Evolutionary conservation across 352 stramenopile genomes (phyloP), one percentile per base, ranked within the genome.

Genomic region (Phytophthora constricta): DNA sequence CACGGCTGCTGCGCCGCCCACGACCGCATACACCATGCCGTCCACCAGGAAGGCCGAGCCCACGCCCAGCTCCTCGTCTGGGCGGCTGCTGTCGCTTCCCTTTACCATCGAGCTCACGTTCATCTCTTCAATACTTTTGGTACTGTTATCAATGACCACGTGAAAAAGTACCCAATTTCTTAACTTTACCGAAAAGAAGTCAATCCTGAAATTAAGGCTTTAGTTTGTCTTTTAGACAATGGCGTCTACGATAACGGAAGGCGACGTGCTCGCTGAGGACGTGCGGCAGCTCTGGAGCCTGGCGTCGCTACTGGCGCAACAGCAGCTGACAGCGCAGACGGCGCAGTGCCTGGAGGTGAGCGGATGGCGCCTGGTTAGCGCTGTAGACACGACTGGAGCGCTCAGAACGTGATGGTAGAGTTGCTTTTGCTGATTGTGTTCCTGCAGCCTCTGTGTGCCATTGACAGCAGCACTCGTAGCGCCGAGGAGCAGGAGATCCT

Each of bases 1-100:
- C 33, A 89, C 74, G 20, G 82, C 72, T 10, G 84, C 70, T 3
- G 74, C 75, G 16, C 72, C 72, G n/a, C 74, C 84, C 23, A 95
- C 80, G 5, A 92, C 47, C 39, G 82, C 82, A 34, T 95, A 95
- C 13, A 82, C 76, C 28, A 89, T 87, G 3, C 74, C 72, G 49
- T 91, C 87, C 10, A 86, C 73, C 13, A 92, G 73, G 65, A 95
- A 95, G 13, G 87, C 79, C 3, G 76, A 70, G 3, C 74, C 76
- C 11, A 94, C 84, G 34, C 82, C 81, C 51, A 76, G 37, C 45
- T 84, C 64, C 51, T 82, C 76, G 23, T 79, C 72, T 11, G 58
- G 57, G 25, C 46, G 50, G n/a, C 54, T 70, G 54, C 37, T 42
- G 17, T 37, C 51, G 22, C 52, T 28, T 17, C 27, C 42, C 28